phyloP scores from a whole-genome alignment of 805 yeast species.

The Groenewaldozyma tartarivorans region DNA sequence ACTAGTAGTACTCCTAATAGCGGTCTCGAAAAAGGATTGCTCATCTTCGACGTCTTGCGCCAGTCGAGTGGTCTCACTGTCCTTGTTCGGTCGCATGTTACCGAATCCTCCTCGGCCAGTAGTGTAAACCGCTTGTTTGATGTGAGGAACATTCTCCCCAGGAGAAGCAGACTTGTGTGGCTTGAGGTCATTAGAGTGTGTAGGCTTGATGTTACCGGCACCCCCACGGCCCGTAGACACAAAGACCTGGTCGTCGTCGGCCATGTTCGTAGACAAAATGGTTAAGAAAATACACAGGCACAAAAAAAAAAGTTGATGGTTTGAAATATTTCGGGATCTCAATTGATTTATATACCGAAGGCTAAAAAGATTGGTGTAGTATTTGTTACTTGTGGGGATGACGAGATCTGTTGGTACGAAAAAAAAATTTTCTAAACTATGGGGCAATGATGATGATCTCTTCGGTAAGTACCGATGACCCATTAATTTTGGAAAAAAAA shows the following conservation, averaged over 20 bases:
- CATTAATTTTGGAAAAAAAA: no score
- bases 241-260: no score
- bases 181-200: slow-evolving; percentile 15
- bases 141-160: slow-evolving; percentile 54
- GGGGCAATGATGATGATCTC: no score
- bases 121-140: slow-evolving; percentile 42
- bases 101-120: slow-evolving; percentile 80
- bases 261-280: no score
- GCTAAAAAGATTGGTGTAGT: no score
- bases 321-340: no score
- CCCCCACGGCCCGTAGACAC: slow-evolving; percentile 63
- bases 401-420: no score
- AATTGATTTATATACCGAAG: no score
- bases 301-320: no score
- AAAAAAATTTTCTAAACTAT: no score
- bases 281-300: neutral
- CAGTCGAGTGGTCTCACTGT: slow-evolving; percentile 45
- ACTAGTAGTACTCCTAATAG: slow-evolving; percentile 34
- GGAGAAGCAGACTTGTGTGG: slow-evolving; percentile 35
- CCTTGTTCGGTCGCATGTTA: slow-evolving; percentile 56
- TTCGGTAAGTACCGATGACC: no score
- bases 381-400: no score
- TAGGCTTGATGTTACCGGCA: slow-evolving; percentile 53
- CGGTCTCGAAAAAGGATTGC: slow-evolving; percentile 28
- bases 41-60: slow-evolving; percentile 56